Percentiles rank a stretch among this genome's conserved stretches.
These are phyloP conservation scores for Emericellopsis terricola DNA, from an alignment of 495 filamentous ascomycete species.

Conservation along the genomic window DNA sequence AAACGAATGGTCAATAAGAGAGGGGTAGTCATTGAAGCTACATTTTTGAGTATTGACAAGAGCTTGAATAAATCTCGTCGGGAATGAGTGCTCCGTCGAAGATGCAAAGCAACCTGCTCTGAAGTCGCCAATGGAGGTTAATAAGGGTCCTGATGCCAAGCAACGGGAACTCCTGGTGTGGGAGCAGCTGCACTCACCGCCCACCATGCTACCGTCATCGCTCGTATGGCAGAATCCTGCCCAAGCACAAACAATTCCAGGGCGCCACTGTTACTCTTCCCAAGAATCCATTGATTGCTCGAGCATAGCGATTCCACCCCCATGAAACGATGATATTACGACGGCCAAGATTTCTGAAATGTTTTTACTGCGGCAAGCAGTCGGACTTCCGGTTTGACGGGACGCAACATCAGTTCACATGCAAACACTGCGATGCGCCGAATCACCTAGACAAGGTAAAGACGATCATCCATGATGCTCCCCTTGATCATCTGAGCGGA, in stretches of 20 bases:
- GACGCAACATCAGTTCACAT: constrained; percentile 42
- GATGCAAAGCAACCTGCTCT: too few species aligned
- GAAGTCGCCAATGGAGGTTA: too few species aligned
- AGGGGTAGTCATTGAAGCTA: constrained; percentile 5
- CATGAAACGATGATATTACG: neutral
- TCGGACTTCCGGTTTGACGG: constrained; percentile 35
- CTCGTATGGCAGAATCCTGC: too few species aligned
- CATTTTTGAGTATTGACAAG: neutral
- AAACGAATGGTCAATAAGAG: constrained; percentile 74
- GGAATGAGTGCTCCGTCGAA: neutral
- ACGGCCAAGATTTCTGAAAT: constrained; percentile 24
- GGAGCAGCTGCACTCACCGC: too few species aligned
- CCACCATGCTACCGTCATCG: too few species aligned
- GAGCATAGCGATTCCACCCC: too few species aligned
- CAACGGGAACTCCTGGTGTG: too few species aligned
- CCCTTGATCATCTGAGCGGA: neutral
- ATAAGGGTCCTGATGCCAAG: too few species aligned
- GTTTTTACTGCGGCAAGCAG: constrained; percentile 59
- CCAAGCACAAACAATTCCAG: too few species aligned
- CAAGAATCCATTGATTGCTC: too few species aligned
- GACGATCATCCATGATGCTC: neutral
- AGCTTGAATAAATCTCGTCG: neutral
- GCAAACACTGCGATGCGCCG: constrained; percentile 55
- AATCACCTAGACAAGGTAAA: constrained; percentile 61
- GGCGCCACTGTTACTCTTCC: too few species aligned